Evolutionary conservation across 2,329 filamentous ascomycete genomes (phyloP), one percentile per base, ranked within the genome.

Genomic region (Trichoderma asperellum): DNA sequence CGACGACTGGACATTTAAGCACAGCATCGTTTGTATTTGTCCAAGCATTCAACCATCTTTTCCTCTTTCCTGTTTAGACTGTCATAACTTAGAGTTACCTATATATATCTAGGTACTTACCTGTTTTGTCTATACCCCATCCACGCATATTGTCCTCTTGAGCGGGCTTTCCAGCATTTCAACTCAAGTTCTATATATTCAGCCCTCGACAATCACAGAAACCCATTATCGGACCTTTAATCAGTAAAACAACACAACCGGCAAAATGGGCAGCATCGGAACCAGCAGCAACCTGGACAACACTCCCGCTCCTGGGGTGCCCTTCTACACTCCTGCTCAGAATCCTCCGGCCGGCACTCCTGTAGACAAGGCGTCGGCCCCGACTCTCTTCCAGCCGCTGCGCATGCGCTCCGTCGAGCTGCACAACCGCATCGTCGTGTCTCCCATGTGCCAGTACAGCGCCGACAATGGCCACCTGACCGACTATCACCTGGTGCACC

Each of bases 401-500:
- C 82, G 78, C 68, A 85, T 88, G 73, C 85, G 87, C 67, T 81
- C 80, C 70, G 74, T 88, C 68, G 83, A 81, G 49, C 79, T 89
- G 29, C 80, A 81, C 70, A 89, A 89, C 79, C 86, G 88, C 68
- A 82, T 89, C 75, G 83, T 81, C 62, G 86, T 88, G 60, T 83
- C 85, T 64, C 88, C 88, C 68, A 89, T 90, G 87, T 90, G 88
- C 79, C 86, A 83, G 73, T 88, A 88, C 79, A 86, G 83, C 32
- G 83, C 86, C 71, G 75, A 83, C 58, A 79, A 87, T 71, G 86
- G 94, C 49, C 91, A 95, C 79, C 83, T 91, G 72, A 94, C 91
- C 1, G 86, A 91, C 77, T 97, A 89, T 87, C 93, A 97, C 79
- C 83, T 95, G 61, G 89, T 93, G 18, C 94, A 97, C 76, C 84